Conservation (phyloP, 2,329 filamentous ascomycete genomes). For the Aureobasidium lini region DNA sequence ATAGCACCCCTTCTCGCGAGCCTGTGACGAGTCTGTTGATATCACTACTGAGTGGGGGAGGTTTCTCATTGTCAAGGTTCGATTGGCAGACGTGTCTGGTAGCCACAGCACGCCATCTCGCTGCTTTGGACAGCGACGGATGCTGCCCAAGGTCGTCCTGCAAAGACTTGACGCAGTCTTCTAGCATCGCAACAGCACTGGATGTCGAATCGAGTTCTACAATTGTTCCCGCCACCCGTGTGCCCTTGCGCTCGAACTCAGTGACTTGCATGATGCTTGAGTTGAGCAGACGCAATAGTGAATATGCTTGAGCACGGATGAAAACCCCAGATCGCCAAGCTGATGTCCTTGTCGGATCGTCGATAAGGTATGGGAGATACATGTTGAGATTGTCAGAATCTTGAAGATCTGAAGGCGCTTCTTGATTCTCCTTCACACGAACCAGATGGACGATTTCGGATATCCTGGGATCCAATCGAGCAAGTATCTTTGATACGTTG, state of each 20-base stretch:
- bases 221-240: constrained; percentile 17
- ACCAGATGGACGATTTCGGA: constrained; percentile 46
- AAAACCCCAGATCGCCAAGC: constrained; percentile 35
- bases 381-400: constrained; percentile 34
- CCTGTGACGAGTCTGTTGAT: constrained; percentile 12
- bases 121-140: background rate
- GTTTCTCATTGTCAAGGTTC: constrained; percentile 11
- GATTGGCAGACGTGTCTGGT: constrained; percentile 11
- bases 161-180: background rate
- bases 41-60: constrained; percentile 7
- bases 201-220: background rate
- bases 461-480: constrained; percentile 40
- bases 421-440: constrained; percentile 21
- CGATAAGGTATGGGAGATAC: constrained; percentile 58
- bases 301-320: constrained; percentile 33
- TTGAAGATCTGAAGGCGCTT: constrained; percentile 3
- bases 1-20: background rate
- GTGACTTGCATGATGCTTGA: constrained; percentile 20
- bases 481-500: constrained; percentile 12
- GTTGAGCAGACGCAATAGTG: constrained; percentile 23
- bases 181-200: background rate
- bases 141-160: background rate
- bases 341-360: constrained; percentile 36
- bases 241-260: constrained; percentile 33
- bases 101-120: constrained; percentile 15